phyloP scores from a whole-genome alignment of 176 grass and related monocot genomes.

The Tillandsia fasciculata region DNA sequence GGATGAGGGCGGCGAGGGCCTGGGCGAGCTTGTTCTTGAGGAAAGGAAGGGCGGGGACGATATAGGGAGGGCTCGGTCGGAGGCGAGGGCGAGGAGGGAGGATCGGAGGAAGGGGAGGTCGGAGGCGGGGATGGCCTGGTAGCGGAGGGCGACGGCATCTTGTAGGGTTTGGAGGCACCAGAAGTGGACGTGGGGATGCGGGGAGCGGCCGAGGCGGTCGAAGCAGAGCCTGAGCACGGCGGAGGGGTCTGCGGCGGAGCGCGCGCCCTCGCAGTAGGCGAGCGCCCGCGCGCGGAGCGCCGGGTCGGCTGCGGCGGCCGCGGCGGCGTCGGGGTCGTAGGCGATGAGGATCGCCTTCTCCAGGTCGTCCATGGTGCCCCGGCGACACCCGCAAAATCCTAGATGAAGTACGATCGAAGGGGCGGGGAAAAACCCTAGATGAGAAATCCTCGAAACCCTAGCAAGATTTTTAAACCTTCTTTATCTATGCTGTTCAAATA shows the following conservation, averaged over 20 bases:
- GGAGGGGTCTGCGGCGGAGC: constrained; percentile 42
- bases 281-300: constrained; percentile 67
- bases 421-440: neutral
- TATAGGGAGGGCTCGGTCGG: constrained; percentile 29
- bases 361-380: constrained; percentile 80
- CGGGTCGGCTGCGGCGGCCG: constrained; percentile 25
- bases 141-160: constrained; percentile 45
- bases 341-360: constrained; percentile 82
- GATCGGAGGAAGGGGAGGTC: constrained; percentile 59
- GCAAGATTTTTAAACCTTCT: too few relatives aligned
- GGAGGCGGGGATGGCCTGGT: constrained; percentile 27
- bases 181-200: constrained; percentile 57
- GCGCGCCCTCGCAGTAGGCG: constrained; percentile 62
- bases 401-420: neutral
- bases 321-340: constrained; percentile 40
- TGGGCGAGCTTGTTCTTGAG: constrained; percentile 91
- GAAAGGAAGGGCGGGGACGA: constrained; percentile 54
- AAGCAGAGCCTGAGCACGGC: constrained; percentile 76
- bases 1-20: constrained; percentile 62
- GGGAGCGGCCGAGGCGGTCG: constrained; percentile 53
- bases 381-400: constrained; percentile 6
- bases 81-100: constrained; percentile 57
- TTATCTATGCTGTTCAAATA: too few relatives aligned
- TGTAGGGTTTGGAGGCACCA: constrained; percentile 91
- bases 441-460: too few relatives aligned